phyloP scores from a whole-genome alignment of 768 basidiomycete species.

The Mycena amicta region DNA sequence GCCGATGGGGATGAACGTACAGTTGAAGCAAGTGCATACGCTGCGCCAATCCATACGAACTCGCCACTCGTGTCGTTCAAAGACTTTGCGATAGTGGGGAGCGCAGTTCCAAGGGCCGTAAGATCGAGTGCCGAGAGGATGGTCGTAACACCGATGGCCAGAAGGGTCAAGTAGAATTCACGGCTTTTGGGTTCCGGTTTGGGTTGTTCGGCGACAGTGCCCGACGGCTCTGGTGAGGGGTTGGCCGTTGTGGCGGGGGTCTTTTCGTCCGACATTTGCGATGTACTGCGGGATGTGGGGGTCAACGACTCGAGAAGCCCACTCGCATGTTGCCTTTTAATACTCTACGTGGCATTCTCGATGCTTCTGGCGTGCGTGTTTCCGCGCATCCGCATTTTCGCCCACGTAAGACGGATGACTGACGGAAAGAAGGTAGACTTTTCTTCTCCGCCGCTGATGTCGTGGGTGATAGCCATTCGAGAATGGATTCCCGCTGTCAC shows the following conservation, averaged over 20 bases:
- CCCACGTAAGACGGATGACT: background rate
- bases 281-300: background rate
- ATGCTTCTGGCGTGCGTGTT: background rate
- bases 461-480: background rate
- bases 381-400: background rate
- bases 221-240: background rate
- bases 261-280: background rate
- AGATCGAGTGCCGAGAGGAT: slow-evolving; percentile 20
- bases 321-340: background rate
- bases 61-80: slow-evolving; percentile 22
- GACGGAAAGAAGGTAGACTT: background rate
- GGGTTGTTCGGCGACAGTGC: background rate
- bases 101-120: slow-evolving; percentile 19
- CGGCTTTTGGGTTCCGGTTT: slow-evolving; percentile 8
- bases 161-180: slow-evolving; percentile 21
- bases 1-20: too few species aligned
- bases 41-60: slow-evolving; percentile 31
- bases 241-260: background rate
- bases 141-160: slow-evolving; percentile 18
- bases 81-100: slow-evolving; percentile 20
- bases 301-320: background rate
- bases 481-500: background rate
- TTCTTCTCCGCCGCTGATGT: background rate
- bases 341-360: background rate
- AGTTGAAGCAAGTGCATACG: slow-evolving; percentile 44